Percentiles rank a stretch among this genome's conserved stretches.
phyloP scores from a whole-genome alignment of 257 asterid species.

The Craterostigma plantagineum region DNA sequence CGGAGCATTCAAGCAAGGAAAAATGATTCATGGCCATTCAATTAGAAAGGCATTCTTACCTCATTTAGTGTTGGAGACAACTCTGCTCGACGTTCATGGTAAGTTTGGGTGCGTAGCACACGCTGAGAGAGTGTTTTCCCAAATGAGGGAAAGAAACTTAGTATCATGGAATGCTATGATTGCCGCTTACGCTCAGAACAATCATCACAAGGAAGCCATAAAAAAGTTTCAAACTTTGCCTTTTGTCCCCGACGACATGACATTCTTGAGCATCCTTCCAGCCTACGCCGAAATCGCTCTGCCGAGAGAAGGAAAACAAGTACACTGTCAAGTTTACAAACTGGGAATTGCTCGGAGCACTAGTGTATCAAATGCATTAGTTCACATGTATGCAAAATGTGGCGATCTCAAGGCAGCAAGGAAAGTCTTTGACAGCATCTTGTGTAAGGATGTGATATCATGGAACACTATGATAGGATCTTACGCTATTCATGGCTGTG shows the following conservation, averaged over 20 bases:
- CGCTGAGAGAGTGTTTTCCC: slow-evolving; percentile 44
- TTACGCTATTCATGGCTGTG: slow-evolving; percentile 64
- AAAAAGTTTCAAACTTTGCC: slow-evolving; percentile 48
- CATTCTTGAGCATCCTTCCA: slow-evolving; percentile 48
- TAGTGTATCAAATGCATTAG: slow-evolving; percentile 46
- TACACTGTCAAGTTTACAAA: slow-evolving; percentile 44
- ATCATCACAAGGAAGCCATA: slow-evolving; percentile 42
- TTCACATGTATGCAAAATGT: slow-evolving; percentile 76
- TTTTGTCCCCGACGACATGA: slow-evolving; percentile 57
- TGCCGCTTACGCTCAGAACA: slow-evolving; percentile 42
- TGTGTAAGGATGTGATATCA: slow-evolving; percentile 40
- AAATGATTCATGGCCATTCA: slow-evolving; percentile 35
- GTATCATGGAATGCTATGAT: slow-evolving; percentile 78
- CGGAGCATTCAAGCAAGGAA: slow-evolving; percentile 22
- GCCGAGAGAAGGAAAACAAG: slow-evolving; percentile 60
- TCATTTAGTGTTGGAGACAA: slow-evolving; percentile 34
- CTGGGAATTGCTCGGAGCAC: slow-evolving; percentile 32
- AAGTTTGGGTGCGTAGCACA: slow-evolving; percentile 36
- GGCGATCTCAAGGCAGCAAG: slow-evolving; percentile 38
- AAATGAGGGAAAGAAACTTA: slow-evolving; percentile 30
- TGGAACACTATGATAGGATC: slow-evolving; percentile 76
- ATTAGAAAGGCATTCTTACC: slow-evolving; percentile 22
- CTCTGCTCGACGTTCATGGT: slow-evolving; percentile 42
- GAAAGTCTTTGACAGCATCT: slow-evolving; percentile 39
- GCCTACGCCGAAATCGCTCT: slow-evolving; percentile 67